phyloP scores from a whole-genome alignment of 208 protist species.

The Tritrichomonas musculus region DNA sequence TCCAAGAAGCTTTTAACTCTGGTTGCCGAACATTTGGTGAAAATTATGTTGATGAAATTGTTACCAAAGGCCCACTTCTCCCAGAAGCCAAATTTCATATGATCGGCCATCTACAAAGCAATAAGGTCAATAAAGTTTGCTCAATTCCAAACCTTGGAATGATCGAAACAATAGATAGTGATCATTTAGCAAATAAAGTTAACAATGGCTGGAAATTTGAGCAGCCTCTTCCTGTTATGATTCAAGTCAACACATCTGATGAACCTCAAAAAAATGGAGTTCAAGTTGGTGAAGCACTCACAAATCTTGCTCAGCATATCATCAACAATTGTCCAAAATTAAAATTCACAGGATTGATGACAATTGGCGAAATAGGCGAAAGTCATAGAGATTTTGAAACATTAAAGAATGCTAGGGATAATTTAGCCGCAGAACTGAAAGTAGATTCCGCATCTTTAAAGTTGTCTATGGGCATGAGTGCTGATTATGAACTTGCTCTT shows the following conservation, averaged over 20 bases:
- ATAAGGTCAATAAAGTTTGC: conserved; percentile 49
- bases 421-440: not conserved
- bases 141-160: conserved; percentile 43
- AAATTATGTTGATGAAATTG: conserved; percentile 62
- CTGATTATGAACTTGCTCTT: conserved; percentile 51
- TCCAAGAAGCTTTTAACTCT: conserved; percentile 47
- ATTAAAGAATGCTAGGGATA: not conserved
- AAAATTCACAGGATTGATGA: conserved; percentile 54
- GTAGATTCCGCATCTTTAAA: not conserved
- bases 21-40: conserved; percentile 57
- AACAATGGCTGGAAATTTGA: not conserved
- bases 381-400: not conserved
- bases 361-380: conserved; percentile 50
- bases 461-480: conserved; percentile 58
- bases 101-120: conserved; percentile 60
- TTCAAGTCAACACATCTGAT: conserved; percentile 50
- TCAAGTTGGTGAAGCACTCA: not conserved
- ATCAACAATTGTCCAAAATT: conserved; percentile 37
- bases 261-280: conserved; percentile 50
- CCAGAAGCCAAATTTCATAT: conserved; percentile 59
- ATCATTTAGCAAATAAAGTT: not conserved
- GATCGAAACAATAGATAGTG: conserved; percentile 17
- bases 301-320: conserved; percentile 28
- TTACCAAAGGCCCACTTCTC: conserved; percentile 48
- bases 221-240: conserved; percentile 40